These are phyloP conservation scores for Pulveroboletus frians DNA, from an alignment of 768 basidiomycete genomes.

Conservation along the genomic window DNA sequence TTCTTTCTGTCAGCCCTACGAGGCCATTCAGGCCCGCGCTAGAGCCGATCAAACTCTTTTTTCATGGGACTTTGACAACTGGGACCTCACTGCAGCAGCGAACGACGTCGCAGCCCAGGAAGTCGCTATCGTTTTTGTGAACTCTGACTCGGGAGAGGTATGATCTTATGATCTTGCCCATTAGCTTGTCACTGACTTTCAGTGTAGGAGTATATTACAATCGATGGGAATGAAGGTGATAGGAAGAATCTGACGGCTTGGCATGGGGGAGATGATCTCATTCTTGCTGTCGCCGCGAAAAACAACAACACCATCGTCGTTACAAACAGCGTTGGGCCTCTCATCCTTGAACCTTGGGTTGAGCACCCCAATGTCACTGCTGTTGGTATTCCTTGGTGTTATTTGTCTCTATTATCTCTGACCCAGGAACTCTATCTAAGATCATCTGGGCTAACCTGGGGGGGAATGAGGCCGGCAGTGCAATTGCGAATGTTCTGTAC, in stretches of 20 bases:
- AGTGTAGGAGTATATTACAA: constrained; percentile 44
- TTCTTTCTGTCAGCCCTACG: constrained; percentile 49
- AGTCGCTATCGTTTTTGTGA: constrained; percentile 76
- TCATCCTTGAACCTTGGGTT: constrained; percentile 66
- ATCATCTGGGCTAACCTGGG: constrained; percentile 49
- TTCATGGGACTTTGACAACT: constrained; percentile 68
- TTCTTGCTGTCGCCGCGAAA: constrained; percentile 56
- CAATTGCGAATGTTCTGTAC: constrained; percentile 72
- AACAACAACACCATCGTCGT: constrained; percentile 79
- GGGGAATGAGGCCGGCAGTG: constrained; percentile 77
- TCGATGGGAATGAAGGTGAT: constrained; percentile 47
- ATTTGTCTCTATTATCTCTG: background rate
- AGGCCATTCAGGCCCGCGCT: constrained; percentile 74
- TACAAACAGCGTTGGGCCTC: constrained; percentile 71
- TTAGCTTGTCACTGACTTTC: background rate
- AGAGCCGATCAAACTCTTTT: constrained; percentile 60
- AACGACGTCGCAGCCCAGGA: constrained; percentile 46
- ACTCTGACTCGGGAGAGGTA: constrained; percentile 79
- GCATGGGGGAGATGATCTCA: constrained; percentile 33
- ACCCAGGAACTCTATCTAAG: constrained; percentile 22
- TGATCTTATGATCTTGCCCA: background rate
- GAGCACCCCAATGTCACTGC: constrained; percentile 68
- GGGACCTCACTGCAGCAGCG: constrained; percentile 48
- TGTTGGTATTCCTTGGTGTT: constrained; percentile 41
- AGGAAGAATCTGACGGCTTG: constrained; percentile 40